phyloP scores from a whole-genome alignment of 2,329 filamentous ascomycete genomes.

The Diaporthe citri region DNA sequence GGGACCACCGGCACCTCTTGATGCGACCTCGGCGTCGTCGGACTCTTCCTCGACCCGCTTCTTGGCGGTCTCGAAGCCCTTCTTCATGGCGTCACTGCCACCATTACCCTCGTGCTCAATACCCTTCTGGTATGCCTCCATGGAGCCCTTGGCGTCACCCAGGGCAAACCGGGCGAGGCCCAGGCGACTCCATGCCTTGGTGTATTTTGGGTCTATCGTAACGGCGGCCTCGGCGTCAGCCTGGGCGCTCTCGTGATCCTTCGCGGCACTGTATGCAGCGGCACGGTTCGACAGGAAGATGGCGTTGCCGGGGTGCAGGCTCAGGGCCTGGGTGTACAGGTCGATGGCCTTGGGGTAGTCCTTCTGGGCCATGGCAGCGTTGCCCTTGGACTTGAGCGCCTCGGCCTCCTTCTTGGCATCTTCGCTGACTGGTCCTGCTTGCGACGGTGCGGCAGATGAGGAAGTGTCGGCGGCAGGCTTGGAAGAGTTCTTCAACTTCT shows the following conservation, averaged over 20 bases:
- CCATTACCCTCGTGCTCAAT: conserved; percentile 96
- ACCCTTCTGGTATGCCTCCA: conserved; percentile 94
- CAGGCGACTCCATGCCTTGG: conserved; percentile 95
- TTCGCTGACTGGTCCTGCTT: conserved; percentile 56
- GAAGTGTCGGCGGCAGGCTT: conserved; percentile 52
- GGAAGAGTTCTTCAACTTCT: conserved; percentile 81
- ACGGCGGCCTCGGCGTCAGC: conserved; percentile 93
- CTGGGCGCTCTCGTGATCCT: conserved; percentile 86
- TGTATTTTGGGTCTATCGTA: conserved; percentile 89
- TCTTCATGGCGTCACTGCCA: conserved; percentile 97
- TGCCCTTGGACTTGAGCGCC: conserved; percentile 88
- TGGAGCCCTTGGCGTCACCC: conserved; percentile 89
- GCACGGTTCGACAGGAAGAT: conserved; percentile 99
- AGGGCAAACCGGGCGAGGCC: conserved; percentile 93
- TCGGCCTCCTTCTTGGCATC: conserved; percentile 85
- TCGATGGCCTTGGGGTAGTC: conserved; percentile 88
- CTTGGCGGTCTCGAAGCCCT: conserved; percentile 94
- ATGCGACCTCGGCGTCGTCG: conserved; percentile 60
- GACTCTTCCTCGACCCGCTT: conserved; percentile 83
- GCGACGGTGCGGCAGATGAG: conserved; percentile 58
- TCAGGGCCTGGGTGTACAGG: conserved; percentile 88
- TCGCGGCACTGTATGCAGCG: conserved; percentile 87
- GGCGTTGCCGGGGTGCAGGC: conserved; percentile 85
- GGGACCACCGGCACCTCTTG: conserved; percentile 48
- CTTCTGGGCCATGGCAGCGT: conserved; percentile 94